Evolutionary conservation across 139 green algal species (phyloP), one percentile per base, ranked within the genome.

Genomic region (Ulvella scutata): DNA sequence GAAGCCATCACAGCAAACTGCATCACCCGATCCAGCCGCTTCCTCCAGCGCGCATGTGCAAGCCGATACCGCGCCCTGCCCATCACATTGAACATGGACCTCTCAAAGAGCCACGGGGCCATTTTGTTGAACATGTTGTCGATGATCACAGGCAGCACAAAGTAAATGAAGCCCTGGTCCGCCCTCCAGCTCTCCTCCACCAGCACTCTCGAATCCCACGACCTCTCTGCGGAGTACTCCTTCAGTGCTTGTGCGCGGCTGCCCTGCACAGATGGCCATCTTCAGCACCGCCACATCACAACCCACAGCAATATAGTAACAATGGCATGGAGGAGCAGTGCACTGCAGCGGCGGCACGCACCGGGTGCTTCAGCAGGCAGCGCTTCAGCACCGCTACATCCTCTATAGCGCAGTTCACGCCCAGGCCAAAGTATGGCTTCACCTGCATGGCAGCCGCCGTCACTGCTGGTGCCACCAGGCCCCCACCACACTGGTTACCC

Each of bases 341-440:
- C n/a, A n/a, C n/a, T n/a, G n/a, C n/a, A n/a, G n/a, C n/a, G n/a
- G n/a, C n/a, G n/a, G n/a, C n/a, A 26, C 51, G 17, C 51, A 67
- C 51, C 51, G 51, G 9, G 51, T 67, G 51, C 51, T 4, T 10
- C 33, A 36, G 13, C 10, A 67, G 17, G 33, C 51, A 67, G 7
- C 33, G 51, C n/a, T 26, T 67, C n/a, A 67, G 51, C 51, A n/a
- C 31, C 51, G 6, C 6, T 26, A 89, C 80, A 74, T 89, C 84
- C 36, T 89, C 82, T 31, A 86, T 83, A 7, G 84, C 84, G 17
- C 38, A 78, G 62, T 89, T 89, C 4, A 87, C 82, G 9, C 84
- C 84, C 28, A 84, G 74, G 7, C 84, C 84, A 74, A 89, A 89
- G 72, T 87, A 89, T 20, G 84, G 84, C 74, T 89, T 89, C 51